Conservation (phyloP, 495 filamentous ascomycete species). For the Trichoderma erinaceum region DNA sequence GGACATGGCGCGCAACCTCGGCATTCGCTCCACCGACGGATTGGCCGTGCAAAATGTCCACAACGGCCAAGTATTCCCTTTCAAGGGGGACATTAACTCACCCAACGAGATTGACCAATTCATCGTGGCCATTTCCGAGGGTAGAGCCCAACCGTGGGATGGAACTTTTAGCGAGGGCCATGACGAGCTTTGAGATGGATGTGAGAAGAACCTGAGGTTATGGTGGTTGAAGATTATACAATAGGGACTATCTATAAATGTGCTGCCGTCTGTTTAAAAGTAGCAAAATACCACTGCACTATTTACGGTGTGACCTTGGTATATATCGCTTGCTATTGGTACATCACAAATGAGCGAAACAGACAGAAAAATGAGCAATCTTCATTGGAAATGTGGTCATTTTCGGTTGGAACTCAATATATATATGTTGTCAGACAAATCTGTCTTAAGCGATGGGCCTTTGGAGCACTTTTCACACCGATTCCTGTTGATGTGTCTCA, state of each 20-base stretch:
- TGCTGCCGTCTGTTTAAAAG: background rate
- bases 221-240: too few relatives aligned
- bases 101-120: slow-evolving; percentile 34
- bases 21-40: slow-evolving; percentile 28
- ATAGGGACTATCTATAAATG: too few relatives aligned
- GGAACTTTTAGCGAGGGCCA: slow-evolving; percentile 22
- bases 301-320: background rate
- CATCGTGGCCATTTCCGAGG: slow-evolving; percentile 39
- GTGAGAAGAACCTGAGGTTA: background rate
- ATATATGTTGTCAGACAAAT: background rate
- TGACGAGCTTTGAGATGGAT: slow-evolving; percentile 31
- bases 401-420: background rate
- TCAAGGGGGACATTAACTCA: slow-evolving; percentile 27
- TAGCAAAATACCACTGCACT: background rate
- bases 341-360: background rate
- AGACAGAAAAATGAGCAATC: background rate
- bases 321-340: background rate
- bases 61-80: slow-evolving; percentile 39
- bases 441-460: background rate
- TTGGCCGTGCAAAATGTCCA: slow-evolving; percentile 40
- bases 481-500: background rate
- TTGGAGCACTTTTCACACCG: background rate
- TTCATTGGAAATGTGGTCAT: background rate
- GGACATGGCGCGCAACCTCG: slow-evolving; percentile 37
- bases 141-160: slow-evolving; percentile 36